phyloP scores from a whole-genome alignment of 2,329 filamentous ascomycete genomes.

The Ambrosiella xylebori region DNA sequence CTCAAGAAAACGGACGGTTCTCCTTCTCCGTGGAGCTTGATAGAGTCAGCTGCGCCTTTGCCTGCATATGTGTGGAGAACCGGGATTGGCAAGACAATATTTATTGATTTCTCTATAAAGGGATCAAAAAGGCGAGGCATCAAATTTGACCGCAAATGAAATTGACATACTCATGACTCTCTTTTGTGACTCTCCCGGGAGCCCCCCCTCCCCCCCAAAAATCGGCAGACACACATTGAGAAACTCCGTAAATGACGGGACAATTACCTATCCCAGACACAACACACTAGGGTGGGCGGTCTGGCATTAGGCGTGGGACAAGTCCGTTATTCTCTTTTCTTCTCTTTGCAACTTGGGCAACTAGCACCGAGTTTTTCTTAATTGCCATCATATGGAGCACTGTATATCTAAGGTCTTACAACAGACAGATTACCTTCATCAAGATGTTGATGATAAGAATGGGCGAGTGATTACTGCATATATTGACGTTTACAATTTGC shows the following conservation, averaged over 20 bases:
- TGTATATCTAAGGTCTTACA: no score
- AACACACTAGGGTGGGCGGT: no score
- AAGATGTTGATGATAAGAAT: no score
- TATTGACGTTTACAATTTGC: no score
- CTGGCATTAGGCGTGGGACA: no score
- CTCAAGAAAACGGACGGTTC: background rate
- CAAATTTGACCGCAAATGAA: background rate
- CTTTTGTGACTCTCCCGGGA: background rate
- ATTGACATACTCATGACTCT: background rate
- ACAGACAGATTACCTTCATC: no score
- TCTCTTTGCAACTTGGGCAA: no score
- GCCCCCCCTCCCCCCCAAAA: background rate
- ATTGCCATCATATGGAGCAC: no score
- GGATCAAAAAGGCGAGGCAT: background rate
- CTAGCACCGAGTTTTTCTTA: no score
- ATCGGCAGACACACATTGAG: background rate
- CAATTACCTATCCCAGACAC: no score
- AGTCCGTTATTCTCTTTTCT: no score
- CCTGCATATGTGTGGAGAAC: background rate
- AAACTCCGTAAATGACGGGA: background rate
- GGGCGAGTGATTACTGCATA: no score
- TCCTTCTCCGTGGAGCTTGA: background rate
- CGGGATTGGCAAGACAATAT: background rate
- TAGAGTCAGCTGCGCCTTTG: background rate
- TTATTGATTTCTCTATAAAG: background rate